Conservation (phyloP, 768 basidiomycete species). For the Cubamyces sp. region DNA sequence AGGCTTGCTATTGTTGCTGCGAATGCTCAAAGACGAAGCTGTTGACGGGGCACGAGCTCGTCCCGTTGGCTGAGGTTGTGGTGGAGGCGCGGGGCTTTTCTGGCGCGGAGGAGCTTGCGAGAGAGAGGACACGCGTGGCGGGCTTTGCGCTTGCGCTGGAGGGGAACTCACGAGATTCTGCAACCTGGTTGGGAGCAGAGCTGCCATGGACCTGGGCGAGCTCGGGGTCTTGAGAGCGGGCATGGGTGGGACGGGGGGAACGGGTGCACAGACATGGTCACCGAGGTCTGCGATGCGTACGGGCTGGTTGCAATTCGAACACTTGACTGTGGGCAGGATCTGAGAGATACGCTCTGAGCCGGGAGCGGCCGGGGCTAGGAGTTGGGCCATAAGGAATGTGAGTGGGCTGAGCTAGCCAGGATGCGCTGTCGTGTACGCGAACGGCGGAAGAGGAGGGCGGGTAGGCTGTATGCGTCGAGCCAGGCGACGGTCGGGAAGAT, state of each 20-base stretch:
- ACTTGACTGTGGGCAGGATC: conserved; percentile 81
- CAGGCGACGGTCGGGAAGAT: conserved; percentile 13
- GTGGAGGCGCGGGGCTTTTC: conserved; percentile 23
- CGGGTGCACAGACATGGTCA: conserved; percentile 72
- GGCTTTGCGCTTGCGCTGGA: conserved; percentile 17
- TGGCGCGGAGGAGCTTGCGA: conserved; percentile 24
- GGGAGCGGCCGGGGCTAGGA: conserved; percentile 27
- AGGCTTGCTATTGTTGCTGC: conserved; percentile 20
- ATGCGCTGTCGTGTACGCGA: conserved; percentile 5
- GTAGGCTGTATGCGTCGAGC: conserved; percentile 2
- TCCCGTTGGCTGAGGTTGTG: conserved; percentile 13
- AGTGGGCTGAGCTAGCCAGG: conserved; percentile 15
- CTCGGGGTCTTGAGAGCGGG: conserved; percentile 39
- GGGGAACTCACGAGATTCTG: conserved; percentile 46
- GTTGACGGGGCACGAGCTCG: conserved; percentile 31
- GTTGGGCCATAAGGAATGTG: conserved; percentile 36
- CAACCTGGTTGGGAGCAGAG: conserved; percentile 54
- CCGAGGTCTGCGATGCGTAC: conserved; percentile 76
- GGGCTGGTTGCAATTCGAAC: conserved; percentile 72
- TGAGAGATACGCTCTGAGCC: conserved; percentile 52
- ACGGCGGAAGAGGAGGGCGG: conserved; percentile 9
- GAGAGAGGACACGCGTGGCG: conserved; percentile 18
- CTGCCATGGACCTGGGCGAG: conserved; percentile 45
- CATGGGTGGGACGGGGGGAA: conserved; percentile 49
- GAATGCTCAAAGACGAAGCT: conserved; percentile 23